Evolutionary conservation across 2,329 filamentous ascomycete genomes (phyloP).

Genomic region (Xylogone sp.): DNA sequence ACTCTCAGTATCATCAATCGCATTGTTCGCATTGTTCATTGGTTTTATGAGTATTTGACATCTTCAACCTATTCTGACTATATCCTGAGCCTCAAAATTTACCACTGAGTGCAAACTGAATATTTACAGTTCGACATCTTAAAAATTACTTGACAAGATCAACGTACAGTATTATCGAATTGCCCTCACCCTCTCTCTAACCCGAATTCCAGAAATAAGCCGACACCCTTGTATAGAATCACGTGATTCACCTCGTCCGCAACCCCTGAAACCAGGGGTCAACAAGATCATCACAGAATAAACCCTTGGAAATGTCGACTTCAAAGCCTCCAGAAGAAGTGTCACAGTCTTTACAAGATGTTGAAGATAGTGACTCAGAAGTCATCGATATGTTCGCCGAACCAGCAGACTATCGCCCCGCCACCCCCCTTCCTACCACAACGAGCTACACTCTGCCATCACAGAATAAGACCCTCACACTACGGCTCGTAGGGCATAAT

Average conservation of each 20-base stretch:
- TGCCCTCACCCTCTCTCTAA: not conserved
- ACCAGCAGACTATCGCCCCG: constrained; percentile 74
- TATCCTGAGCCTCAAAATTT: too few species aligned
- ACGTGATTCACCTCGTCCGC: constrained; percentile 12
- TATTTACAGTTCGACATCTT: too few species aligned
- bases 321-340: not conserved
- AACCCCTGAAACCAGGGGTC: not conserved
- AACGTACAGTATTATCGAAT: too few species aligned
- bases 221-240: not conserved
- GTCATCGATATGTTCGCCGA: constrained; percentile 66
- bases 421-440: constrained; percentile 71
- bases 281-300: too few species aligned
- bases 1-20: too few species aligned
- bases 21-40: too few species aligned
- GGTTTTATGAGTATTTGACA: too few species aligned
- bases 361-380: constrained; percentile 13
- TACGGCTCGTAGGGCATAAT: constrained; percentile 80
- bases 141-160: too few species aligned
- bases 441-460: constrained; percentile 61
- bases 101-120: too few species aligned
- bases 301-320: not conserved
- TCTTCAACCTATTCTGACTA: too few species aligned
- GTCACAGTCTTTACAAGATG: not conserved
- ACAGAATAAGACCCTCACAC: constrained; percentile 1
- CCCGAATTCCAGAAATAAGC: not conserved